These are phyloP conservation scores for Claviceps sp. DNA, from an alignment of 2,329 filamentous ascomycete species.

Conservation along the genomic window DNA sequence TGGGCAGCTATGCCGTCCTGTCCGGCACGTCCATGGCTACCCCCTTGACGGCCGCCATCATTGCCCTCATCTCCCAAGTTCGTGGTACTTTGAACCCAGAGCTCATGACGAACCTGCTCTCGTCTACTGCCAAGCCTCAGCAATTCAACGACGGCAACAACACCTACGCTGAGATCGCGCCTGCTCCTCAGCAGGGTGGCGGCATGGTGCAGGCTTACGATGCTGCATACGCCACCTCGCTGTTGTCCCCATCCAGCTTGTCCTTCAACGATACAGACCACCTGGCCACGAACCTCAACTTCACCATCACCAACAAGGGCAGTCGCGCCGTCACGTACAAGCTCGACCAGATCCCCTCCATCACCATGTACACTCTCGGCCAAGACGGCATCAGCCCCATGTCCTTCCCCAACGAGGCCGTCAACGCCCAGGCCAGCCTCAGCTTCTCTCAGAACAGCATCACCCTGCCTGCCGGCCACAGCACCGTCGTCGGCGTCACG, in stretches of 20 bases:
- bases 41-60: slow-evolving; percentile 39
- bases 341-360: slow-evolving; percentile 33
- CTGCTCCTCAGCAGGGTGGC: slow-evolving; percentile 45
- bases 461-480: slow-evolving; percentile 27
- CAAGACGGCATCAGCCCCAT: slow-evolving; percentile 21
- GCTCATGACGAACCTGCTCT: slow-evolving; percentile 33
- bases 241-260: slow-evolving; percentile 40
- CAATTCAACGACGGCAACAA: slow-evolving; percentile 29
- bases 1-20: slow-evolving; percentile 35
- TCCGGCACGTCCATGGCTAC: slow-evolving; percentile 49
- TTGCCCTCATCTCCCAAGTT: slow-evolving; percentile 37
- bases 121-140: slow-evolving; percentile 33
- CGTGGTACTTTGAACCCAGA: slow-evolving; percentile 35
- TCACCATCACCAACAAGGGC: slow-evolving; percentile 42
- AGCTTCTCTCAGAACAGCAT: slow-evolving; percentile 28
- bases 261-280: slow-evolving; percentile 51
- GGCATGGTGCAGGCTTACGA: slow-evolving; percentile 47
- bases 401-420: slow-evolving; percentile 31
- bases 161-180: slow-evolving; percentile 29
- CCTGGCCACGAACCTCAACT: slow-evolving; percentile 32
- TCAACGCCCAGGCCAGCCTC: slow-evolving; percentile 26
- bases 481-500: slow-evolving; percentile 31
- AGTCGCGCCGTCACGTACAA: slow-evolving; percentile 35
- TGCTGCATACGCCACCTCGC: slow-evolving; percentile 37
- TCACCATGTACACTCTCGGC: slow-evolving; percentile 37